Percentiles rank a stretch among this genome's conserved stretches.
Conservation (phyloP, 1,284 basidiomycete species). For the Rhodotorula sp. region DNA sequence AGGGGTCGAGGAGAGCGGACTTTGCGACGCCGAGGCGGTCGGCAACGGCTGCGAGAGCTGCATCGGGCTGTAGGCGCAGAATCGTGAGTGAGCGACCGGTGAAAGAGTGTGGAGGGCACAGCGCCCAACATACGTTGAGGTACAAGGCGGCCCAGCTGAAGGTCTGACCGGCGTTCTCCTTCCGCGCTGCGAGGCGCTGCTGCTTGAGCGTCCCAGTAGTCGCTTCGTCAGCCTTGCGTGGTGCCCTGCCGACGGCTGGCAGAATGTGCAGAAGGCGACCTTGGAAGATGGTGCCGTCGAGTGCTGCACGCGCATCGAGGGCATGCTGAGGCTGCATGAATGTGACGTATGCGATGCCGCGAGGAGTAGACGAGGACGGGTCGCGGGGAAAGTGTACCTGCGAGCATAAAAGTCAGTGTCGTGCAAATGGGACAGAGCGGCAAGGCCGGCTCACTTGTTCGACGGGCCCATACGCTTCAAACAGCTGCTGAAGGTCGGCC, state of each 20-base stretch:
- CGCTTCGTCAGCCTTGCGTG: conserved; percentile 39
- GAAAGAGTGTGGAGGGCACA: neutral
- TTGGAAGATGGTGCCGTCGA: conserved; percentile 87
- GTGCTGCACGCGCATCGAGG: conserved; percentile 67
- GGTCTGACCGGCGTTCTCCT: conserved; percentile 64
- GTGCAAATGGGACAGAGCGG: no score
- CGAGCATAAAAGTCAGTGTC: no score
- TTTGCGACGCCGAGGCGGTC: conserved; percentile 79
- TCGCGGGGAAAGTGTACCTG: conserved; percentile 84
- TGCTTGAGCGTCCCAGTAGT: conserved; percentile 60
- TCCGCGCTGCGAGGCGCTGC: conserved; percentile 63
- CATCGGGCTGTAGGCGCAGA: conserved; percentile 66
- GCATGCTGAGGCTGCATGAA: conserved; percentile 69
- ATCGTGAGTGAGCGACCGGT: neutral
- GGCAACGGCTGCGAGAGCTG: conserved; percentile 78
- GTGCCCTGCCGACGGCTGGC: conserved; percentile 64
- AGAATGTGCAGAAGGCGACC: conserved; percentile 88
- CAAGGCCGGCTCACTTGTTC: conserved; percentile 53
- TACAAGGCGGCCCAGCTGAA: conserved; percentile 97
- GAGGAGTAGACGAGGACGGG: conserved; percentile 63
- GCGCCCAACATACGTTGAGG: conserved; percentile 80
- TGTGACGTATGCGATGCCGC: conserved; percentile 79
- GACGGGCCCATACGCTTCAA: conserved; percentile 69
- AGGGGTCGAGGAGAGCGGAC: conserved; percentile 51
- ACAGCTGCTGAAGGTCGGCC: conserved; percentile 67